Conservation (phyloP, 2,329 filamentous ascomycete genomes). For the Neoscytalidium dimidiatum region DNA sequence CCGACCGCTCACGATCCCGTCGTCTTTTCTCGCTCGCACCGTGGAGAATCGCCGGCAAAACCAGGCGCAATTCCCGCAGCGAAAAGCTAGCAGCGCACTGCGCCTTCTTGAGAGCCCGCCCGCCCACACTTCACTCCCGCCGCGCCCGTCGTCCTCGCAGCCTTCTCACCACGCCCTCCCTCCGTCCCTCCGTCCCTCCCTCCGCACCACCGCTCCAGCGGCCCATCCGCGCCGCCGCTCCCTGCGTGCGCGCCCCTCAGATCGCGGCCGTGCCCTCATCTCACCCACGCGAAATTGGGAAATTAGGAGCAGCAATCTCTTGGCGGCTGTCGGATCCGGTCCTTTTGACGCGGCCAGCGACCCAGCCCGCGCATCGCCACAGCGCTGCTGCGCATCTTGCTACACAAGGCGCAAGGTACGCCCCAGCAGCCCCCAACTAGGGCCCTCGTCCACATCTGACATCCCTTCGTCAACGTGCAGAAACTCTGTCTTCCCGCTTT, state of each 20-base stretch:
- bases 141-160: background rate
- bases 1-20: slow-evolving; percentile 5
- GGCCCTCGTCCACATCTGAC: background rate
- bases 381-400: slow-evolving; percentile 32
- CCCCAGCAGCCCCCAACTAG: slow-evolving; percentile 17
- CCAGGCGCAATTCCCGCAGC: slow-evolving; percentile 17
- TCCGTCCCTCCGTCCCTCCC: background rate
- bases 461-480: background rate
- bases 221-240: slow-evolving; percentile 13
- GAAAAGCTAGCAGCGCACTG: slow-evolving; percentile 15
- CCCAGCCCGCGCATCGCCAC: slow-evolving; percentile 34
- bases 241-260: background rate
- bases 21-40: background rate
- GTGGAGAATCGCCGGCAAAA: slow-evolving; percentile 14
- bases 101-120: slow-evolving; percentile 7
- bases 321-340: slow-evolving; percentile 11
- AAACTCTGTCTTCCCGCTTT: slow-evolving; percentile 24
- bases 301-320: slow-evolving; percentile 1
- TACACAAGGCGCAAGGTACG: slow-evolving; percentile 35
- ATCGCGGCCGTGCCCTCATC: background rate
- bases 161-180: background rate
- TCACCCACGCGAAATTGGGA: background rate
- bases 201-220: background rate
- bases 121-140: background rate
- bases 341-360: slow-evolving; percentile 20